Evolutionary conservation across 2,329 filamentous ascomycete species (phyloP).

Genomic region (Diaporthe vexans): DNA sequence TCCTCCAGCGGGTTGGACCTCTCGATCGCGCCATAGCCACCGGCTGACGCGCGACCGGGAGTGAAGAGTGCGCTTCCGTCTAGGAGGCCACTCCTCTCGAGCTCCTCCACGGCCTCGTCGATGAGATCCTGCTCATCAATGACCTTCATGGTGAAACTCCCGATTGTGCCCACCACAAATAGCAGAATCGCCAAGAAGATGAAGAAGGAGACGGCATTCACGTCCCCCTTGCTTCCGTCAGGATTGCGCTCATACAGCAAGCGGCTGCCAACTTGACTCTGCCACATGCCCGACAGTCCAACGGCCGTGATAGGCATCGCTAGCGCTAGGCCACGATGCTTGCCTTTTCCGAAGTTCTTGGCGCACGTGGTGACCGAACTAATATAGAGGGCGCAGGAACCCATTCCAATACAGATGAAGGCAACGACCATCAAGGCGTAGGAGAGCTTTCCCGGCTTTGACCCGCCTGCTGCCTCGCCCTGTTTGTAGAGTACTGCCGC

Average conservation of each 20-base stretch:
- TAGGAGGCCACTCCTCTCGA: constrained; percentile 89
- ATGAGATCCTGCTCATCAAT: constrained; percentile 91
- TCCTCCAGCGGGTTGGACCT: constrained; percentile 55
- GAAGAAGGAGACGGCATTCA: constrained; percentile 89
- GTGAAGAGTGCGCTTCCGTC: constrained; percentile 81
- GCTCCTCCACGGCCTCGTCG: constrained; percentile 88
- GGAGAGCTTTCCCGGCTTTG: constrained; percentile 69
- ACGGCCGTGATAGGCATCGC: constrained; percentile 93
- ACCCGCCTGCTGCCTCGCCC: constrained; percentile 57
- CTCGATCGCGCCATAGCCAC: constrained; percentile 73
- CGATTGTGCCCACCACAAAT: constrained; percentile 77
- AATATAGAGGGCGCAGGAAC: constrained; percentile 91
- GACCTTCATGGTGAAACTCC: constrained; percentile 80
- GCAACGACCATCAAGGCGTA: constrained; percentile 87
- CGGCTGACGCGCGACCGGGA: constrained; percentile 52
- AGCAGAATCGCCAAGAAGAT: constrained; percentile 84
- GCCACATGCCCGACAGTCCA: constrained; percentile 95
- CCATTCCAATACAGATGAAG: constrained; percentile 86
- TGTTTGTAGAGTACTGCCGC: constrained; percentile 83
- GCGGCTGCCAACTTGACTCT: constrained; percentile 87
- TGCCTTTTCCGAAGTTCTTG: constrained; percentile 95
- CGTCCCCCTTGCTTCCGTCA: constrained; percentile 73
- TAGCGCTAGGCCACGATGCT: constrained; percentile 88
- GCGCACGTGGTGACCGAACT: constrained; percentile 93
- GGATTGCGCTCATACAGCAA: constrained; percentile 78